These are phyloP conservation scores for Sisymbrium altissimum DNA, from an alignment of 345 rosid species.

Conservation along the genomic window DNA sequence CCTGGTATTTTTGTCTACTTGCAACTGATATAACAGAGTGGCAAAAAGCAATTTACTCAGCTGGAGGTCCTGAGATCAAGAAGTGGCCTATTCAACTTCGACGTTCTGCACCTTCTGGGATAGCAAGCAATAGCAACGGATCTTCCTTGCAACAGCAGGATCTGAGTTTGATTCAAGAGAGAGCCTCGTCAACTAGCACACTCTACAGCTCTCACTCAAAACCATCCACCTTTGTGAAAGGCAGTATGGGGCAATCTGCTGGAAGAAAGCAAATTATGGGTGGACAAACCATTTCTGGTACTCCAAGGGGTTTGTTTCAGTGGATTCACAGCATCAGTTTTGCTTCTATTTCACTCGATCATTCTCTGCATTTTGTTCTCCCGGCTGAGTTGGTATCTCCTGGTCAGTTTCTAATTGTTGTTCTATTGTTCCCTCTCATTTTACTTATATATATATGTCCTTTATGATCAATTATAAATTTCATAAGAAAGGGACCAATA, in stretches of 20 bases:
- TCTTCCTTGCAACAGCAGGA: slow-evolving; percentile 85
- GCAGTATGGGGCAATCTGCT: slow-evolving; percentile 69
- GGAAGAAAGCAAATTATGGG: slow-evolving; percentile 78
- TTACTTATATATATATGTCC: neutral
- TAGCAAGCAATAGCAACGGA: slow-evolving; percentile 66
- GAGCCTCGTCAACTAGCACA: slow-evolving; percentile 80
- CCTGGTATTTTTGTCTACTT: slow-evolving; percentile 10
- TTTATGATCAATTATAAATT: neutral
- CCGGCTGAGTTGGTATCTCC: slow-evolving; percentile 75
- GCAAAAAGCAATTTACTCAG: slow-evolving; percentile 95
- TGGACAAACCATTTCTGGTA: slow-evolving; percentile 63
- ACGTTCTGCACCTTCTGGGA: slow-evolving; percentile 77
- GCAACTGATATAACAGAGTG: slow-evolving; percentile 60
- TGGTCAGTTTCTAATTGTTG: slow-evolving; percentile 46
- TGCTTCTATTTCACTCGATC: slow-evolving; percentile 76
- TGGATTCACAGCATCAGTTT: slow-evolving; percentile 98
- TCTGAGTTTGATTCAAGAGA: slow-evolving; percentile 87
- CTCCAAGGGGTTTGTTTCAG: slow-evolving; percentile 85
- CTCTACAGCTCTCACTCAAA: slow-evolving; percentile 81
- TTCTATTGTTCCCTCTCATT: neutral
- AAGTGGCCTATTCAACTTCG: slow-evolving; percentile 95
- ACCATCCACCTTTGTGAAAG: slow-evolving; percentile 83
- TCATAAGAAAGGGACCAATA: neutral
- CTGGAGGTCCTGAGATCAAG: slow-evolving; percentile 86
- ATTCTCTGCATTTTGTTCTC: slow-evolving; percentile 67